Evolutionary conservation across 768 basidiomycete genomes (phyloP).

Genomic region (Tricholoma flavovirens): DNA sequence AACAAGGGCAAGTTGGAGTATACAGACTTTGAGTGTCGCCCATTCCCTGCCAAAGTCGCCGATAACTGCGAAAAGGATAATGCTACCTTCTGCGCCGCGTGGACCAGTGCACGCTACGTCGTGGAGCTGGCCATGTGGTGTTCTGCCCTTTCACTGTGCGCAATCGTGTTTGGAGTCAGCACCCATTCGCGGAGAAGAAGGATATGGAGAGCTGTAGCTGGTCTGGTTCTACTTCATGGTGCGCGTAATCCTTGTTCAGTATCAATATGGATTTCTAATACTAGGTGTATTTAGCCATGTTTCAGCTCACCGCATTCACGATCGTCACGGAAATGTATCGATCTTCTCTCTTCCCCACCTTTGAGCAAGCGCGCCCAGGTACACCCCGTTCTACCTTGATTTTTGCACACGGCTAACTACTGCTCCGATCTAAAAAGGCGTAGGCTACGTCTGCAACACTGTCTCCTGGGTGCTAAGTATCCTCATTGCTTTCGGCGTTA

Average conservation of each 20-base stretch:
- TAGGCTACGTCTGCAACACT: constrained; percentile 52
- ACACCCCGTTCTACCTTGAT: constrained; percentile 11
- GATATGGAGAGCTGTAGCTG: constrained; percentile 72
- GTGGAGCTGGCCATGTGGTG: constrained; percentile 63
- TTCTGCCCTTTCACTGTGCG: constrained; percentile 48
- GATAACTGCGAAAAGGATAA: constrained; percentile 50
- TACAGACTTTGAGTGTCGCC: constrained; percentile 54
- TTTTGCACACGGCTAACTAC: background rate
- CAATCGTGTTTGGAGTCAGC: constrained; percentile 63
- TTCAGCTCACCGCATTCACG: constrained; percentile 56
- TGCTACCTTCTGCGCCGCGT: constrained; percentile 53
- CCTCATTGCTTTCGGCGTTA: constrained; percentile 45
- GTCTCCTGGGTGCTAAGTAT: constrained; percentile 58
- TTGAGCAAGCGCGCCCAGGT: constrained; percentile 60
- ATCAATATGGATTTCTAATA: background rate
- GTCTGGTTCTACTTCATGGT: constrained; percentile 60
- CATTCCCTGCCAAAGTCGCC: constrained; percentile 52
- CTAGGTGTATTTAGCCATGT: constrained; percentile 35
- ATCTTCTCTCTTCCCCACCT: constrained; percentile 38
- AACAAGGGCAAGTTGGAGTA: constrained; percentile 42
- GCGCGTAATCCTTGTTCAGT: constrained; percentile 6
- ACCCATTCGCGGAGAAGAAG: constrained; percentile 69
- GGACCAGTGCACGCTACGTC: constrained; percentile 67
- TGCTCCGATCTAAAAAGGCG: constrained; percentile 33
- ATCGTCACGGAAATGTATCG: constrained; percentile 60